Percentiles rank a stretch among this genome's conserved stretches.
Conservation (phyloP, 2,329 filamentous ascomycete genomes). For the Massarina eburnea region DNA sequence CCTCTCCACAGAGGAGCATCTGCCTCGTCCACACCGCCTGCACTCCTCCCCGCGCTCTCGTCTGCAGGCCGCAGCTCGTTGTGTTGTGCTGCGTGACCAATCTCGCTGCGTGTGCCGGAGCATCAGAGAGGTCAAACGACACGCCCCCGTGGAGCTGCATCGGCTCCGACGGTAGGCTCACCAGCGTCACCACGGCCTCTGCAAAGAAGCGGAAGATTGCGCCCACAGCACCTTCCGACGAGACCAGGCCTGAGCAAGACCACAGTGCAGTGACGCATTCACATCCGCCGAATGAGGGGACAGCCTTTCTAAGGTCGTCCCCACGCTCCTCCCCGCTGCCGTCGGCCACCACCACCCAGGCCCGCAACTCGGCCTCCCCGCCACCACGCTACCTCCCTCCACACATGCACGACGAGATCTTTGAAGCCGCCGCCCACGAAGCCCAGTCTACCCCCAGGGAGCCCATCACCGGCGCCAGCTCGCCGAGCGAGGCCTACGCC, state of each 20-base stretch:
- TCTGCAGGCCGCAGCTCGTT: neutral
- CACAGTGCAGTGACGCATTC: slow-evolving; percentile 10
- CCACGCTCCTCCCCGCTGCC: slow-evolving; percentile 43
- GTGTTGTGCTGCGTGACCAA: neutral
- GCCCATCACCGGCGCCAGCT: slow-evolving; percentile 46
- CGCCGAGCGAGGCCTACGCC: slow-evolving; percentile 57
- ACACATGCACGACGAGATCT: slow-evolving; percentile 57
- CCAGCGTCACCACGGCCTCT: slow-evolving; percentile 45
- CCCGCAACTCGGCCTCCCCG: slow-evolving; percentile 40
- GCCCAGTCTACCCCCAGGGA: slow-evolving; percentile 20
- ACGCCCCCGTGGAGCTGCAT: slow-evolving; percentile 42
- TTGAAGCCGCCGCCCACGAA: slow-evolving; percentile 36
- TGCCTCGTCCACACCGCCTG: slow-evolving; percentile 7
- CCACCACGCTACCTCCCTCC: slow-evolving; percentile 57
- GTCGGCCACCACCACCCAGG: slow-evolving; percentile 10
- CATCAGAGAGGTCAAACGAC: too few relatives aligned
- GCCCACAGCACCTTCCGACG: slow-evolving; percentile 11
- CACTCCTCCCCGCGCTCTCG: slow-evolving; percentile 3
- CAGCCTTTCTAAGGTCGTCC: slow-evolving; percentile 22
- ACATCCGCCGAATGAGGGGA: slow-evolving; percentile 38
- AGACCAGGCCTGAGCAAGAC: neutral
- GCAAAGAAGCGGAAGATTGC: slow-evolving; percentile 52
- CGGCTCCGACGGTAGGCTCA: slow-evolving; percentile 42
- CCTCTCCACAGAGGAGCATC: neutral
- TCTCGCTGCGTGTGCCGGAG: too few relatives aligned